These are phyloP conservation scores for Selenicereus undatus DNA, from an alignment of 148 eudicot species.

Conservation along the genomic window DNA sequence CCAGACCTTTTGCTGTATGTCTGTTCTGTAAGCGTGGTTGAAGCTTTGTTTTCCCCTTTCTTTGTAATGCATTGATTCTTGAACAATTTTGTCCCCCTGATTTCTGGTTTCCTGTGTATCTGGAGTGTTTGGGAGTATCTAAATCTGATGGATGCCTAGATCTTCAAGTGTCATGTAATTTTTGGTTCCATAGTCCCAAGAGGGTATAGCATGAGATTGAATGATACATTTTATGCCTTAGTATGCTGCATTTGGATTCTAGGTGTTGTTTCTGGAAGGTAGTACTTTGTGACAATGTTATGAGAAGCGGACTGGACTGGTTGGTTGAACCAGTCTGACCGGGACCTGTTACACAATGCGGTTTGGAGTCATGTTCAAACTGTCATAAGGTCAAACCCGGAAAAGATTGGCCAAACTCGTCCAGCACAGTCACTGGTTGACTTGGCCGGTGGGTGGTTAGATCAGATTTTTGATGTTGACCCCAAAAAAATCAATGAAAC, in stretches of 20 bases:
- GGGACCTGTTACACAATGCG: too few species aligned
- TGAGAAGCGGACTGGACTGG: too few species aligned
- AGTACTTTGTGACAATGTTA: background rate
- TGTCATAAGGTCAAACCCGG: too few species aligned
- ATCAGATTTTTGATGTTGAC: too few species aligned
- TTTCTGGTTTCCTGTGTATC: conserved; percentile 22
- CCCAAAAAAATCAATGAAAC: too few species aligned
- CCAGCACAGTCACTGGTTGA: too few species aligned
- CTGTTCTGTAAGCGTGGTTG: conserved; percentile 21
- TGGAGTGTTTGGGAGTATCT: conserved; percentile 2
- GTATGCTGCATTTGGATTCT: background rate
- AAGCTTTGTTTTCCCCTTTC: background rate
- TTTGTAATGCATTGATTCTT: conserved; percentile 11
- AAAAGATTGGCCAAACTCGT: too few species aligned
- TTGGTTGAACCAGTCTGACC: too few species aligned
- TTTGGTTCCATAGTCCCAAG: background rate
- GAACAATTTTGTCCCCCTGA: background rate
- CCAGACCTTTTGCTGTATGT: conserved; percentile 10
- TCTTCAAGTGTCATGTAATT: background rate
- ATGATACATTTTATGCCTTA: background rate
- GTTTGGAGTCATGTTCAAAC: too few species aligned
- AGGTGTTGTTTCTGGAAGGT: background rate
- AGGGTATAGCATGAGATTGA: background rate
- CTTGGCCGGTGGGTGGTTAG: too few species aligned
- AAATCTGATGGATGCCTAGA: conserved; percentile 19